Evolutionary conservation across 352 stramenopile genomes (phyloP), one percentile per base, ranked within the genome.

Genomic region (Pythium rishiriense): DNA sequence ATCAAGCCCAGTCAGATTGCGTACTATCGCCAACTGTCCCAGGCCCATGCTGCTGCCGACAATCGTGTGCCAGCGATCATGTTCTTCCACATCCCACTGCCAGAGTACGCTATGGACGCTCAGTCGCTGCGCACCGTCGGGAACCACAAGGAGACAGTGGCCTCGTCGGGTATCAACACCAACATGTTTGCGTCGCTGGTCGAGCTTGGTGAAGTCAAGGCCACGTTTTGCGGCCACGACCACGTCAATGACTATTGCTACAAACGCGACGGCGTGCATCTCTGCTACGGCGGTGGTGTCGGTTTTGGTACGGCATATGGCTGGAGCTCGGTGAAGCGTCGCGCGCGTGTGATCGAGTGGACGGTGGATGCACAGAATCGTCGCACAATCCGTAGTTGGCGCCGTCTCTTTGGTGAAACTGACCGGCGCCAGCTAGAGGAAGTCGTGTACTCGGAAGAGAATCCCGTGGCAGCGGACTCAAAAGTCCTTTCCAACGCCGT

Each of bases 231-330:
- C 17, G 63, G 63, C 15, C 63, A 70, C 31, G 63, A 70, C 49
- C 62, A 69, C 37, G 45, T 63, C n/a, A 76, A 69, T 21, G 69
- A 79, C 25, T 79, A 69, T 46, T 68, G 71, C 55, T 69, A 62
- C 41, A 60, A 58, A 35, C 47, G 50, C 4, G 21, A 73, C 11
- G 54, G 57, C 15, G 62, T 78, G 22, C 62, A 76, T 6, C 48
- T 78, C 2, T 75, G 68, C 52, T 79, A 76, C 49, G 72, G 72
- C 19, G 68, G 72, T 33, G 71, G 68, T 21, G 60, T 43, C 19
- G 66, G 68, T 22, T 70, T 73, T 43, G 65, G 58, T 14, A 26
- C 15, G 22, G 65, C 65, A 35, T 72, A 72, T 33, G 58, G 58
- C n/a, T 26, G 31, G 3, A 24, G 31, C 19, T 29, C 8, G 7